These are phyloP conservation scores for Cymbidium sinense DNA, from an alignment of 106 monocot genomes.

Conservation along the genomic window DNA sequence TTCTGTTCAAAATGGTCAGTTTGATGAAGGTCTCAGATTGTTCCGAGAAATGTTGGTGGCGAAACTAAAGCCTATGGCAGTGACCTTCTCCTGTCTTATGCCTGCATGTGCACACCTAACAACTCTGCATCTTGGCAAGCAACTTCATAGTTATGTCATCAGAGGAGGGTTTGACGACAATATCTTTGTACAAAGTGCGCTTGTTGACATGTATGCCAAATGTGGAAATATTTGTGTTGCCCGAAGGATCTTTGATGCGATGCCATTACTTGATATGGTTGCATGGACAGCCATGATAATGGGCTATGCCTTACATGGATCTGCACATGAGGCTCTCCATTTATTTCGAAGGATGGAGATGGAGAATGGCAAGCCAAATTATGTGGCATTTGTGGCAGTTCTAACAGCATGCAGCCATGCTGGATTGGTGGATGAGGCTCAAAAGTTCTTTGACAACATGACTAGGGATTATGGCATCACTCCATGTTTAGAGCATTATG, in stretches of 20 bases:
- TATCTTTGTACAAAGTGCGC: slow-evolving; percentile 56
- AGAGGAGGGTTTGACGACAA: slow-evolving; percentile 40
- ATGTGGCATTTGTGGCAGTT: slow-evolving; percentile 72
- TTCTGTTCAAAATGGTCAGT: slow-evolving; percentile 72
- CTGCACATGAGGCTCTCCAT: slow-evolving; percentile 53
- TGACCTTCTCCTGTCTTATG: slow-evolving; percentile 62
- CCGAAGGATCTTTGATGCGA: slow-evolving; percentile 55
- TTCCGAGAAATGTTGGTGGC: slow-evolving; percentile 46
- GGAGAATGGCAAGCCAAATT: slow-evolving; percentile 57
- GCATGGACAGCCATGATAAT: slow-evolving; percentile 95
- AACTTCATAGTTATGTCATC: slow-evolving; percentile 63
- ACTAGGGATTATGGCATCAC: slow-evolving; percentile 46
- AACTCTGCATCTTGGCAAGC: slow-evolving; percentile 62
- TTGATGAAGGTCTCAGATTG: slow-evolving; percentile 57
- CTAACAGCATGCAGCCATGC: slow-evolving; percentile 92
- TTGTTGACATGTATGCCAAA: slow-evolving; percentile 88
- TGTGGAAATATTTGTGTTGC: slow-evolving; percentile 58
- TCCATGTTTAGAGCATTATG: slow-evolving; percentile 82
- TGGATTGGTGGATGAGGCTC: slow-evolving; percentile 65
- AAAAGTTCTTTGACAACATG: slow-evolving; percentile 59
- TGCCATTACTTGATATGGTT: slow-evolving; percentile 47
- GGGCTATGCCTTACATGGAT: slow-evolving; percentile 95
- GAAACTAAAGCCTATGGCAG: slow-evolving; percentile 42
- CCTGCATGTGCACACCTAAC: slow-evolving; percentile 73
- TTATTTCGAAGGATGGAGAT: slow-evolving; percentile 61